Evolutionary conservation across 2,329 filamentous ascomycete species (phyloP).

Genomic region (Penicillium sp.): DNA sequence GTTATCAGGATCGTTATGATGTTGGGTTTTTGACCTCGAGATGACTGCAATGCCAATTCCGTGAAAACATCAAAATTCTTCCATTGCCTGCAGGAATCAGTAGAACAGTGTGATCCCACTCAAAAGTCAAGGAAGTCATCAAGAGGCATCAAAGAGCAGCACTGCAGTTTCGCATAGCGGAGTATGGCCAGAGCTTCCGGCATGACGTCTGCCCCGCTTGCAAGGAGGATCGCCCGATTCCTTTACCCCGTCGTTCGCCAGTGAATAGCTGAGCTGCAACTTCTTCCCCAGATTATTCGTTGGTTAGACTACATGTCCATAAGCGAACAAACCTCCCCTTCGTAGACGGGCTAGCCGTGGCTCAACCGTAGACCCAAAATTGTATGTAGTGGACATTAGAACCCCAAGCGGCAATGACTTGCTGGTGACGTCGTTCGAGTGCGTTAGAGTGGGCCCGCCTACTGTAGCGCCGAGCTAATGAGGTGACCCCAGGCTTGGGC

Average conservation of each 20-base stretch:
- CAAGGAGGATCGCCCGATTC: constrained; percentile 6
- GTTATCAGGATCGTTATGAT: constrained; percentile 15
- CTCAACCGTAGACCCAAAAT: background rate
- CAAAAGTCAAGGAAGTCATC: no score
- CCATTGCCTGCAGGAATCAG: background rate
- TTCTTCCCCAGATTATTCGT: no score
- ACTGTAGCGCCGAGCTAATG: constrained; percentile 6
- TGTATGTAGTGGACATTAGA: background rate
- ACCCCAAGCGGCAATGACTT: constrained; percentile 23
- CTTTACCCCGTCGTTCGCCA: background rate
- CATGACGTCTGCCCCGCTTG: constrained; percentile 21
- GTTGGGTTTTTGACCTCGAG: constrained; percentile 14
- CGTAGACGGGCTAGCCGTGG: background rate
- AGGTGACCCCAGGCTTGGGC: background rate
- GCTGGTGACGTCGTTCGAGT: constrained; percentile 30
- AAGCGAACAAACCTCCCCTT: background rate
- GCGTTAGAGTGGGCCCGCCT: constrained; percentile 3
- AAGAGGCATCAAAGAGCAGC: no score
- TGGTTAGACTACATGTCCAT: background rate
- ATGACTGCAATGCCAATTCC: constrained; percentile 22
- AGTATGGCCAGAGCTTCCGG: background rate
- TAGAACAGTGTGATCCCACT: background rate
- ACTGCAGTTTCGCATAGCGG: no score
- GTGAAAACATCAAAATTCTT: background rate
- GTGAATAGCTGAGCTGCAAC: background rate